Conservation (phyloP, 768 basidiomycete genomes). For the Psilocybe subaeruginosa region DNA sequence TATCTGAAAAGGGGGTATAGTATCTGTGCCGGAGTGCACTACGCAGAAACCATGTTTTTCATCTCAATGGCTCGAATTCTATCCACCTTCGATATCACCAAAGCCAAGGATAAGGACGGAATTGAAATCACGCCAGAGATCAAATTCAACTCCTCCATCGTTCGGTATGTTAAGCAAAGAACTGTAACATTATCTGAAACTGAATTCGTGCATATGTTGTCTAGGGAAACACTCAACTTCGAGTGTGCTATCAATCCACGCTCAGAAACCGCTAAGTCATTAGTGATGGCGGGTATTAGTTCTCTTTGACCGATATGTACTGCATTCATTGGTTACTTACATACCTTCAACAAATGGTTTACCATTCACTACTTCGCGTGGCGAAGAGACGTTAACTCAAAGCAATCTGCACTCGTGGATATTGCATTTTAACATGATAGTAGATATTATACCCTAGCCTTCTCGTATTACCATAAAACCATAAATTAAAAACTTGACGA, state of each 20-base stretch:
- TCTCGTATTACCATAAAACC: too few species aligned
- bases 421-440: too few species aligned
- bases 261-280: conserved; percentile 13
- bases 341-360: too few species aligned
- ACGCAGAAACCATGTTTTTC: conserved; percentile 28
- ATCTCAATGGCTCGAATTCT: conserved; percentile 26
- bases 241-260: conserved; percentile 18
- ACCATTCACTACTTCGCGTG: too few species aligned
- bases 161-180: conserved; percentile 16
- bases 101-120: conserved; percentile 22
- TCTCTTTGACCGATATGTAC: neutral
- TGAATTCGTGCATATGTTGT: neutral
- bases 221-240: conserved; percentile 22
- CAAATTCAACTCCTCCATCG: conserved; percentile 26
- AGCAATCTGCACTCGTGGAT: too few species aligned
- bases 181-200: neutral
- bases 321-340: too few species aligned
- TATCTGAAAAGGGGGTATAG: conserved; percentile 3
- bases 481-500: neutral
- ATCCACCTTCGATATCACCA: conserved; percentile 22
- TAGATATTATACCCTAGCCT: too few species aligned
- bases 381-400: too few species aligned
- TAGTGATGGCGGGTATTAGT: conserved; percentile 2
- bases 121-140: conserved; percentile 23
- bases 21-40: conserved; percentile 28